Evolutionary conservation across 441 rosid species (phyloP).

Genomic region (Brassica hybrid): DNA sequence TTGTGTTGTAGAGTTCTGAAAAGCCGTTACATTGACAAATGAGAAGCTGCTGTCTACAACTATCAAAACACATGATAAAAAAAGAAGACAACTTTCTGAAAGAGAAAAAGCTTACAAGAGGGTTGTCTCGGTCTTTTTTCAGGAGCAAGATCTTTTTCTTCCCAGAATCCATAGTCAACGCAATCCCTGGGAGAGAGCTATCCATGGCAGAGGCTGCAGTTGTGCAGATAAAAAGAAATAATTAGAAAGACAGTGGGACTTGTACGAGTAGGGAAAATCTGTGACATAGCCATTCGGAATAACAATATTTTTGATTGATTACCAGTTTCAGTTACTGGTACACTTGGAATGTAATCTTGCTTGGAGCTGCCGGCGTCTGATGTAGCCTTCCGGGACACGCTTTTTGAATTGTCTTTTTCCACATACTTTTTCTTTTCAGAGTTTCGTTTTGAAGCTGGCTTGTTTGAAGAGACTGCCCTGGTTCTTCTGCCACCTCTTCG

Average conservation of each 20-base stretch:
- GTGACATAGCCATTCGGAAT: not conserved
- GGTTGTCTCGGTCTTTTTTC: no score
- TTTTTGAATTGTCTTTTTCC: slow-evolving; percentile 51
- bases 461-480: slow-evolving; percentile 49
- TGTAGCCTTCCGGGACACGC: slow-evolving; percentile 42
- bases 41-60: no score
- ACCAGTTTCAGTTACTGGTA: not conserved
- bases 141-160: no score
- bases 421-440: slow-evolving; percentile 69
- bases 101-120: no score
- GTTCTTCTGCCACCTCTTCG: slow-evolving; percentile 59
- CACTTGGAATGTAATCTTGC: slow-evolving; percentile 45
- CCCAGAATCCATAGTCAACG: slow-evolving; percentile 60
- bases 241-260: not conserved
- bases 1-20: not conserved
- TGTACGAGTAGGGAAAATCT: not conserved
- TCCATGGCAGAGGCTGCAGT: slow-evolving; percentile 45
- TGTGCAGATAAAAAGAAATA: slow-evolving; percentile 6
- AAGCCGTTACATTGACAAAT: no score
- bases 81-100: no score
- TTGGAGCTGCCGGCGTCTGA: slow-evolving; percentile 42
- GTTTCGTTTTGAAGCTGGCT: slow-evolving; percentile 51
- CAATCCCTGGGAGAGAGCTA: slow-evolving; percentile 50
- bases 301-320: not conserved
- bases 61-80: no score